Evolutionary conservation across 2,329 filamentous ascomycete genomes (phyloP).

Genomic region (Scytalidium lignicola): DNA sequence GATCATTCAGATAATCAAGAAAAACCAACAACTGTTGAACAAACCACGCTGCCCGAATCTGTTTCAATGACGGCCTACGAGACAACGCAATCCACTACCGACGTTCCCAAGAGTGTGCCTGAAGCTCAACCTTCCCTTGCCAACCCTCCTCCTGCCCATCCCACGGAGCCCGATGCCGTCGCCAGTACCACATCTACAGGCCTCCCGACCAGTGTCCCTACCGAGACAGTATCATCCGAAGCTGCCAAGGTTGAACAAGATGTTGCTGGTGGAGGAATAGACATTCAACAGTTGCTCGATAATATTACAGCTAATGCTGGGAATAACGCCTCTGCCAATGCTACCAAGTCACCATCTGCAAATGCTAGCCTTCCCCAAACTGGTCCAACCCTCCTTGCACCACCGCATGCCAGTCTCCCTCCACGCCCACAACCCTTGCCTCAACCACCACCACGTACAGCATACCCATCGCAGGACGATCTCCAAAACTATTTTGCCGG

Average conservation of each 20-base stretch:
- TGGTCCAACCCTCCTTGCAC: constrained; percentile 16
- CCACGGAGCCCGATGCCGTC: constrained; percentile 2
- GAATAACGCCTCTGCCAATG: constrained; percentile 20
- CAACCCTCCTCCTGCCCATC: constrained; percentile 13
- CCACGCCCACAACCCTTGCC: constrained; percentile 24
- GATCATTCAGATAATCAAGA: constrained; percentile 26
- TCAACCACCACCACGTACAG: constrained; percentile 5
- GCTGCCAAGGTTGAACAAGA: constrained; percentile 19
- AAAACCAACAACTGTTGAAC: constrained; percentile 24
- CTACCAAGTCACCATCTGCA: constrained; percentile 13
- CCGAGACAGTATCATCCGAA: constrained; percentile 11
- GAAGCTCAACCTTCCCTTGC: constrained; percentile 15
- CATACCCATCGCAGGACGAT: constrained; percentile 24
- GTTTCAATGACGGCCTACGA: constrained; percentile 17
- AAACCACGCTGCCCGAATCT: constrained; percentile 20
- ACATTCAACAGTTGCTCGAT: constrained; percentile 31
- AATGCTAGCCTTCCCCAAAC: constrained; percentile 15
- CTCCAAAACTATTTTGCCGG: constrained; percentile 26
- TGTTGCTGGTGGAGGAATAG: constrained; percentile 26
- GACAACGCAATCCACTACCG: constrained; percentile 10
- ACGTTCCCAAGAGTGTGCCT: constrained; percentile 8
- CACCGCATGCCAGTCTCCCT: constrained; percentile 29
- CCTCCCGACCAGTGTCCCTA: constrained; percentile 13
- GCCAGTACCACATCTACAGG: constrained; percentile 8
- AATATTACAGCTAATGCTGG: constrained; percentile 32